Evolutionary conservation across 495 filamentous ascomycete species (phyloP).

Genomic region (Rostrohypoxylon terebratum): DNA sequence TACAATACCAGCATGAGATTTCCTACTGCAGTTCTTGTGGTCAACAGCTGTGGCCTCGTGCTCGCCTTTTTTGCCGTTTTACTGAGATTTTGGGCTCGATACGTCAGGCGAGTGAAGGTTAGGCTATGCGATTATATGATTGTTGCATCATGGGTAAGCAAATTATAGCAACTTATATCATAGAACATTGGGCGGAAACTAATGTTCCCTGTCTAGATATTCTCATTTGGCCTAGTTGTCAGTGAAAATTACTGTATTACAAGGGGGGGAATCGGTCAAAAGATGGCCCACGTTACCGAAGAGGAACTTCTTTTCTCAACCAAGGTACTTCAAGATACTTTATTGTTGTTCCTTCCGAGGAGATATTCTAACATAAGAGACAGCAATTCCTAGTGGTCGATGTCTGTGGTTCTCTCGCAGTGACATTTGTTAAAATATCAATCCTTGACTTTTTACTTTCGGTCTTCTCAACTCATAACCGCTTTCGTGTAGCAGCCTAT

Average conservation of each 20-base stretch:
- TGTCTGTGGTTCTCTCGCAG: conserved; percentile 7
- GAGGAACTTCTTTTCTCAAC: conserved; percentile 6
- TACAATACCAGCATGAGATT: conserved; percentile 7
- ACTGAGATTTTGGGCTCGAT: conserved; percentile 11
- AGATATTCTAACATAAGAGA: background rate
- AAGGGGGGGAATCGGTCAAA: conserved; percentile 3
- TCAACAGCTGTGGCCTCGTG: conserved; percentile 8
- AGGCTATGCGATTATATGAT: conserved; percentile 14
- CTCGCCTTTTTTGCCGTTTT: conserved; percentile 11
- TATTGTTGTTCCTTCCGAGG: background rate
- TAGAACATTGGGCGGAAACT: background rate
- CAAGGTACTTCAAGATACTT: background rate
- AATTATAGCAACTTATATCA: background rate
- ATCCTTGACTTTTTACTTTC: conserved; percentile 15
- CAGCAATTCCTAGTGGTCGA: conserved; percentile 13
- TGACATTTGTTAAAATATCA: conserved; percentile 13
- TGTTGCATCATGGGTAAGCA: conserved; percentile 4
- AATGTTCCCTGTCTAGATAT: background rate
- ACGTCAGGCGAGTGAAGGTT: background rate
- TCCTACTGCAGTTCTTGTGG: conserved; percentile 7
- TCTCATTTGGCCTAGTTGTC: conserved; percentile 4
- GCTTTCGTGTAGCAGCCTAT: conserved; percentile 4
- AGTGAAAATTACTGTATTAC: conserved; percentile 14
- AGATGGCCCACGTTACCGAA: background rate
- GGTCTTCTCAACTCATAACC: conserved; percentile 4